Base-by-base conservation (phyloP, 495 filamentous ascomycete species). In the Thozetella sp. region DNA sequence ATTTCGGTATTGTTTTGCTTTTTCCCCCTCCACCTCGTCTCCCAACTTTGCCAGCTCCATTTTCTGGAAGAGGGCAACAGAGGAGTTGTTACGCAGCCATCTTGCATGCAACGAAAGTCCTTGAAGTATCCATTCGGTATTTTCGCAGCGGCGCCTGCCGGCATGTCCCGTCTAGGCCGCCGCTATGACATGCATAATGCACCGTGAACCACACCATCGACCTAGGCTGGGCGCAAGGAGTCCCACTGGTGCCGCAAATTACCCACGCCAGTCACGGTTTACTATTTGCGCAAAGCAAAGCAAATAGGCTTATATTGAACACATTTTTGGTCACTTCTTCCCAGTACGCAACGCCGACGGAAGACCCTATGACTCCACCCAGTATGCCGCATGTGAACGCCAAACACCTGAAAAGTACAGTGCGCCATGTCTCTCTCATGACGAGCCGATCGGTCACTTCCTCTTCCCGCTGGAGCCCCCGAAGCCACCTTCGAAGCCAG, bases 401-500 rank as follows among this genome's bases (percentile, higher is more conserved):
- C 24, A 40, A 26, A 40, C 53, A 22, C 51, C 52, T 34, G 37
- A 27, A 56, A 56, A 34, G 37, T 24, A 23, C 53, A 55, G 20
- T 20, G 55, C 15, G 26, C 26, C 25, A 37, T 51, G 48, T 53
- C 56, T 25, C 22, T 46, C 19, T 52, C 25, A 22, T 19, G 17
- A 48, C n/a, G 11, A 22, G 25, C 23, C 22, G 53, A 25, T 55
- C 48, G 61, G n/a, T 53, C 46, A 66, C 30, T 64, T 67, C 51
- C 65, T 70, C 65, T 68, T 74, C 54, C 71, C 74, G 11, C 43
- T n/a, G 43, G 10, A 10, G n/a, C 77, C 80, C 67, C 90, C 92
- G 71, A 97, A 93, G 63, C 88, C 89, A n/a, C 94, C 95, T 75
- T 97, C 96, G 69, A 97, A 97, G 3, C 95, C 94, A 3, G 94